A percentile compares a stretch with the other conserved stretches of the same genome.
Conservation (phyloP, 1,284 basidiomycete species). For the Sanghuangporus weigelae region DNA sequence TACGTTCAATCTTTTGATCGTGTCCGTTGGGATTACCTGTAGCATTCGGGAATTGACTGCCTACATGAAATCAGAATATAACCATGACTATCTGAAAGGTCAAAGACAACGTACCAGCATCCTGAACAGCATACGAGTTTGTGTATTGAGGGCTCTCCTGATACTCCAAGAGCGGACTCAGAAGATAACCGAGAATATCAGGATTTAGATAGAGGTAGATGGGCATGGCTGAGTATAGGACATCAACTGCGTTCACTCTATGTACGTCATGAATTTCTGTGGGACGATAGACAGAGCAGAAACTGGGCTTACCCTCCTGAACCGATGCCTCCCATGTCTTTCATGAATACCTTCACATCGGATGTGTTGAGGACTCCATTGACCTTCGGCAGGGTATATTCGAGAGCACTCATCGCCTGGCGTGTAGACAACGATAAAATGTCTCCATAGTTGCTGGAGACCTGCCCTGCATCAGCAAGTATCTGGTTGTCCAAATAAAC, state of each 20-base stretch:
- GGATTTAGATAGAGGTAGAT: conserved; percentile 43
- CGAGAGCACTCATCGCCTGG: conserved; percentile 36
- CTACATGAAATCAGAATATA: conserved; percentile 8
- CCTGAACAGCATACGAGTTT: conserved; percentile 33
- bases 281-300: not conserved
- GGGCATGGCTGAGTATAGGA: conserved; percentile 43
- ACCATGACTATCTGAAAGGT: not conserved
- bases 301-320: conserved; percentile 3
- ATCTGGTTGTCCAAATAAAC: conserved; percentile 33
- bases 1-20: conserved; percentile 26
- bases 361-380: conserved; percentile 24
- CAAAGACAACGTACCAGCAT: conserved; percentile 31
- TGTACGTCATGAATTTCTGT: not conserved
- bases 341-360: conserved; percentile 21
- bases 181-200: conserved; percentile 32
- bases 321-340: conserved; percentile 10
- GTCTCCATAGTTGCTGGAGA: conserved; percentile 33
- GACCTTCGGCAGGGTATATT: conserved; percentile 30
- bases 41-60: conserved; percentile 24
- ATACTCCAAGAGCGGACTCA: conserved; percentile 43
- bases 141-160: conserved; percentile 28
- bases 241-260: conserved; percentile 43
- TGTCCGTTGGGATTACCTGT: conserved; percentile 23
- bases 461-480: conserved; percentile 23
- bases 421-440: conserved; percentile 34